phyloP scores from a whole-genome alignment of 257 asterid species.

The Agastache rugosa region DNA sequence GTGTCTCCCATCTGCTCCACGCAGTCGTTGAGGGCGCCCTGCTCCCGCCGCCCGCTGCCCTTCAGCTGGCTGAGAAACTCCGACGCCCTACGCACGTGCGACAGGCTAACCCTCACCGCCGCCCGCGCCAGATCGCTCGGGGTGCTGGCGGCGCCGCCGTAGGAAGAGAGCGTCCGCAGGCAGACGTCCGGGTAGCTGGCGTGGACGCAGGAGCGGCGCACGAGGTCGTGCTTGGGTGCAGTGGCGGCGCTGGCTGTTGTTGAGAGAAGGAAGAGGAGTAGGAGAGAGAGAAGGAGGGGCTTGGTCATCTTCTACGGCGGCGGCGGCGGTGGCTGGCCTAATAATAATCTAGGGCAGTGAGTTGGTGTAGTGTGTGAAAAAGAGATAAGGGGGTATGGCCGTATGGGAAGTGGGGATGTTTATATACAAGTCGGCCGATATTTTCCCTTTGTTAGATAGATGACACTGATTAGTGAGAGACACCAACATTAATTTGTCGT shows the following conservation, averaged over 20 bases:
- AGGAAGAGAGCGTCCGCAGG: conserved; percentile 75
- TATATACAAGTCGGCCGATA: conserved; percentile 32
- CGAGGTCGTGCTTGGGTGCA: conserved; percentile 50
- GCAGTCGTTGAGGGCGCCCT: conserved; percentile 71
- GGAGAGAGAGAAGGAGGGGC: conserved; percentile 34
- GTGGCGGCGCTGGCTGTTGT: conserved; percentile 26
- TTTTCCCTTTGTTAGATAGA: neutral
- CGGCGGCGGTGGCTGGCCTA: conserved; percentile 22
- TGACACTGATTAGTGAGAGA: neutral
- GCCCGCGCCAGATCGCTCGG: conserved; percentile 76
- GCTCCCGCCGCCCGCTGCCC: conserved; percentile 50
- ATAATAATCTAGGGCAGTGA: conserved; percentile 22
- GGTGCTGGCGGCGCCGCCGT: conserved; percentile 64
- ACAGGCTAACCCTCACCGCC: conserved; percentile 73
- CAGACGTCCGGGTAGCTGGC: conserved; percentile 92
- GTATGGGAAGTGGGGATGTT: conserved; percentile 29
- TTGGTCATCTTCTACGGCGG: conserved; percentile 21
- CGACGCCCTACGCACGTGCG: conserved; percentile 51
- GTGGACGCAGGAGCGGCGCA: conserved; percentile 72
- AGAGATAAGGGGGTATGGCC: neutral
- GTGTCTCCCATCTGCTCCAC: conserved; percentile 73
- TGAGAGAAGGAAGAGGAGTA: conserved; percentile 32
- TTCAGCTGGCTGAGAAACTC: conserved; percentile 50
- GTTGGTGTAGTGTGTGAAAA: conserved; percentile 7
- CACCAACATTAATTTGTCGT: neutral